Evolutionary conservation across 495 filamentous ascomycete species (phyloP).

Genomic region (Poronia punctata): DNA sequence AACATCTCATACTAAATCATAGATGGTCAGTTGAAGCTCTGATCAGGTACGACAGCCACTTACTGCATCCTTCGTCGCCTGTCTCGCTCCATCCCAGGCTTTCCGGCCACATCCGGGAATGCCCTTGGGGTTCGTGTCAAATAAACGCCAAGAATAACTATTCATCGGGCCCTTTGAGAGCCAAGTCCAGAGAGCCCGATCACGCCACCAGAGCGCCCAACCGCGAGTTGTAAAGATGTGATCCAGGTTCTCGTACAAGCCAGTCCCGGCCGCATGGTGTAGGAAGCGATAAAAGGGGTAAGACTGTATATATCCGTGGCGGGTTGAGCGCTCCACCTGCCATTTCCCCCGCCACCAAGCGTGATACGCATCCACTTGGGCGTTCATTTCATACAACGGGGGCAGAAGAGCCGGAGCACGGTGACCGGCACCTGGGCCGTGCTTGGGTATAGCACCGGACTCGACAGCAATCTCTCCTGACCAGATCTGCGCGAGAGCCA

Average conservation of each 20-base stretch:
- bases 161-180: conserved; percentile 16
- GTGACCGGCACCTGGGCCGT: not conserved
- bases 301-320: conserved; percentile 6
- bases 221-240: conserved; percentile 11
- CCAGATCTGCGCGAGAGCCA: conserved; percentile 25
- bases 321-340: conserved; percentile 9
- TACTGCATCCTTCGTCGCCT: conserved; percentile 9
- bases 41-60: conserved; percentile 8
- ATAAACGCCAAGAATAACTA: conserved; percentile 14
- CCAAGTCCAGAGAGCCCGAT: conserved; percentile 19
- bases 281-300: conserved; percentile 18
- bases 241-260: conserved; percentile 17
- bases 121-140: conserved; percentile 13
- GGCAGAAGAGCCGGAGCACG: conserved; percentile 14
- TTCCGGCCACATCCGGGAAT: conserved; percentile 13
- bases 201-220: conserved; percentile 24
- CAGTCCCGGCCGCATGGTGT: conserved; percentile 20
- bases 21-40: no score
- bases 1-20: no score
- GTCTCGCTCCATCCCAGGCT: conserved; percentile 9
- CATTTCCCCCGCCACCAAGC: conserved; percentile 16
- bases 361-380: conserved; percentile 16
- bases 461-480: conserved; percentile 9
- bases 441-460: not conserved
- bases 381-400: conserved; percentile 16